phyloP scores from a whole-genome alignment of 75 land plant genomes.

The Picea sitchensis region DNA sequence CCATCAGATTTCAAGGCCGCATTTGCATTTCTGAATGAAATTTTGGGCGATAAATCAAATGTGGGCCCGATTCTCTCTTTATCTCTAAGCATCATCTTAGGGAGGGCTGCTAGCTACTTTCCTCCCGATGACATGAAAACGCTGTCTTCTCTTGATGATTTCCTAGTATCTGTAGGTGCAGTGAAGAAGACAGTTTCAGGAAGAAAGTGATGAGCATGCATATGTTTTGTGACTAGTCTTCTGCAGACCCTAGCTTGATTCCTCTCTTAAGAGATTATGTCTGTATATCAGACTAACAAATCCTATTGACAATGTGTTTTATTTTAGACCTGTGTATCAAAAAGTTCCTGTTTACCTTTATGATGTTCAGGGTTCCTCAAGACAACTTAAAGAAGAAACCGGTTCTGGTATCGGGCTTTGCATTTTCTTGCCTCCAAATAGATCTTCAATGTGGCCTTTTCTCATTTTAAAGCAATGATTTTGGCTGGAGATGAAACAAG shows the following conservation, averaged over 20 bases:
- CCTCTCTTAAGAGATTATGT: not conserved
- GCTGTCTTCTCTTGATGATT: slow-evolving; percentile 86
- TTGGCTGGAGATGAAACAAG: not conserved
- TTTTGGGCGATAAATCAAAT: slow-evolving; percentile 56
- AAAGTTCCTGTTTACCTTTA: not conserved
- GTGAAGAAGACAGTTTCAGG: slow-evolving; percentile 96
- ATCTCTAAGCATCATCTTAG: slow-evolving; percentile 65
- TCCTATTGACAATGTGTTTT: not conserved
- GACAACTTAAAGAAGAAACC: not conserved
- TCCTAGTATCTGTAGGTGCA: slow-evolving; percentile 88
- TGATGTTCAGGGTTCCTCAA: too few relatives aligned
- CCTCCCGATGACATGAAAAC: slow-evolving; percentile 99
- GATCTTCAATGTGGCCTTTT: not conserved
- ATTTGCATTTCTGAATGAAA: slow-evolving; percentile 90
- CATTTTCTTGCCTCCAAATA: not conserved
- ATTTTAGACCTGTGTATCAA: not conserved
- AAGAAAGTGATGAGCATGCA: slow-evolving; percentile 32
- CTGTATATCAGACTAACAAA: not conserved
- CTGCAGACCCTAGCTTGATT: not conserved
- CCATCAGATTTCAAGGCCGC: slow-evolving; percentile 87
- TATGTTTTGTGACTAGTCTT: not conserved
- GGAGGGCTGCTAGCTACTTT: slow-evolving; percentile 87
- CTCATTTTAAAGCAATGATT: not conserved
- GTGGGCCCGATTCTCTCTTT: slow-evolving; percentile 46
- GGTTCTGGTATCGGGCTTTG: not conserved